Evolutionary conservation across 2,329 filamentous ascomycete genomes (phyloP).

Genomic region (Beauveria scarabaeidicola): DNA sequence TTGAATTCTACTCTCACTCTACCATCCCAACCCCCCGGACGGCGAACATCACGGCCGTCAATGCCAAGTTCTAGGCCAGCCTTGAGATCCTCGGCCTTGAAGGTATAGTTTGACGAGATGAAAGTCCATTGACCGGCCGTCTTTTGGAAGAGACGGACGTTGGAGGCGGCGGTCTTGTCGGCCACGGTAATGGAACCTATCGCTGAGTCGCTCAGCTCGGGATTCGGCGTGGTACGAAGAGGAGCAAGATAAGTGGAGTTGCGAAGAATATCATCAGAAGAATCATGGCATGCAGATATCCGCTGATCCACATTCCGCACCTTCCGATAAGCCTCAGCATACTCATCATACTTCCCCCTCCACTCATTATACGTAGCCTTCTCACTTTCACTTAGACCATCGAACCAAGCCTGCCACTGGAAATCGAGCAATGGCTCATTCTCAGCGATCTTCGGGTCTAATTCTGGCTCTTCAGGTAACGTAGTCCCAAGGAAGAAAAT

Average conservation of each 20-base stretch:
- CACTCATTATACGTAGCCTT: neutral
- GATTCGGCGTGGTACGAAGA: neutral
- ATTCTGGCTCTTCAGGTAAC: neutral
- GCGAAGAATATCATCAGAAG: neutral
- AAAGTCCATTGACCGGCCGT: slow-evolving; percentile 16
- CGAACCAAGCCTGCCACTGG: neutral
- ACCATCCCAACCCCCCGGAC: slow-evolving; percentile 20
- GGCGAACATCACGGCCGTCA: slow-evolving; percentile 24
- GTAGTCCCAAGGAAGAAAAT: neutral
- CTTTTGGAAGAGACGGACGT: neutral
- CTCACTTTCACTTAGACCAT: neutral
- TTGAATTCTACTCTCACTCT: slow-evolving; percentile 20
- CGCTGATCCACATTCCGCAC: neutral
- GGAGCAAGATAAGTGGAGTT: neutral
- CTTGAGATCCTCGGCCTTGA: slow-evolving; percentile 20
- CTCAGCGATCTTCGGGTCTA: neutral
- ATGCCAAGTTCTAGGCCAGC: slow-evolving; percentile 25
- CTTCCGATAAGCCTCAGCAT: neutral
- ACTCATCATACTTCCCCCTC: neutral
- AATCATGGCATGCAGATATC: neutral
- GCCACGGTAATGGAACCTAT: neutral
- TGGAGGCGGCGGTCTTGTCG: neutral
- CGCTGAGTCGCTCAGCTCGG: neutral
- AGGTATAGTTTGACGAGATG: slow-evolving; percentile 17
- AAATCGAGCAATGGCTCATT: neutral